Evolutionary conservation across 2,329 filamentous ascomycete genomes (phyloP).

Genomic region (Fusarium sublunatum): DNA sequence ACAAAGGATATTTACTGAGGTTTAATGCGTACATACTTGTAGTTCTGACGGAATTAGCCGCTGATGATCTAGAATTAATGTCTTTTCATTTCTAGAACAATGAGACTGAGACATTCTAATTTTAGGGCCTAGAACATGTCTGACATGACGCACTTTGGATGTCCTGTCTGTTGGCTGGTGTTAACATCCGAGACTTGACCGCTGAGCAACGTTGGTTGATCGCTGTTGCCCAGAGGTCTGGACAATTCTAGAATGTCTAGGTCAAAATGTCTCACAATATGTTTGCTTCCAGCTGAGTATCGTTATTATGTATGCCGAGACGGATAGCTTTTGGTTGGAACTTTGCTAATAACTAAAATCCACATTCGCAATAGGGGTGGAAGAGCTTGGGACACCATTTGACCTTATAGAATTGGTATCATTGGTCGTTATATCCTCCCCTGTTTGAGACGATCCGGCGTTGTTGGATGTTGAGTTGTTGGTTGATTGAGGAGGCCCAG

Average conservation of each 20-base stretch:
- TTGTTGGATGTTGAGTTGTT: conserved; percentile 47
- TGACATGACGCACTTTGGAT: background rate
- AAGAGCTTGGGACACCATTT: conserved; percentile 59
- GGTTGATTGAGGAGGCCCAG: conserved; percentile 17
- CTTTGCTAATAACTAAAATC: conserved; percentile 69
- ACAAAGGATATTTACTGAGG: background rate
- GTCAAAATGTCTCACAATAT: too few species aligned
- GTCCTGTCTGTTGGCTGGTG: too few species aligned
- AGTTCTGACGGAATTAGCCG: background rate
- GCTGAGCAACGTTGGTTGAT: too few species aligned
- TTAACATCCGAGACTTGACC: too few species aligned
- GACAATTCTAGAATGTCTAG: too few species aligned
- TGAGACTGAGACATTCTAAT: background rate
- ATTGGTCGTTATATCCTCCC: background rate
- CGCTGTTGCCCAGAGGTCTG: too few species aligned
- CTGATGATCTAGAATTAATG: background rate
- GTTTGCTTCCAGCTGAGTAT: background rate
- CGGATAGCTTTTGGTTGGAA: background rate
- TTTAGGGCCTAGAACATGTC: background rate
- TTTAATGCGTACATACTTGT: background rate
- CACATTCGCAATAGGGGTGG: conserved; percentile 69
- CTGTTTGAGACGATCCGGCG: background rate
- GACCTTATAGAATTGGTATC: conserved; percentile 2
- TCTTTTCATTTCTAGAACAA: background rate
- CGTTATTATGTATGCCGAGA: background rate